Evolutionary conservation across 805 yeast genomes (phyloP).

Genomic region (Kluyveromyces lactis): DNA sequence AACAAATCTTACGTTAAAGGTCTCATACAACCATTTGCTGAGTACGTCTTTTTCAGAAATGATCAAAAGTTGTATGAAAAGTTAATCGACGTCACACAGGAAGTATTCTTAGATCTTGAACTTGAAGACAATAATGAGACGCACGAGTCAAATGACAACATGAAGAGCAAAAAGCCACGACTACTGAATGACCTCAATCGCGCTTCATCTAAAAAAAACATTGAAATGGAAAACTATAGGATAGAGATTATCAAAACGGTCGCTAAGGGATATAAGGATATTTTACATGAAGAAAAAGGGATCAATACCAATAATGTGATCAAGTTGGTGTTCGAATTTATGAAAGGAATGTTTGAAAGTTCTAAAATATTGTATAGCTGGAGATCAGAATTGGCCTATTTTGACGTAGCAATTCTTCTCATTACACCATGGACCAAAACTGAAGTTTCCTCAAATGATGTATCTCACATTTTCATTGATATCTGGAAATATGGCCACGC

Average conservation of each 20-base stretch:
- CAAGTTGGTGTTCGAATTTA: slow-evolving; percentile 24
- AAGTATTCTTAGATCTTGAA: slow-evolving; percentile 32
- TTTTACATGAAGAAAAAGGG: slow-evolving; percentile 18
- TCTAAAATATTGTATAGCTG: slow-evolving; percentile 38
- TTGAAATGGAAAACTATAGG: slow-evolving; percentile 42
- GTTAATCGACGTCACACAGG: slow-evolving; percentile 29
- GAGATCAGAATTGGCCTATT: slow-evolving; percentile 46
- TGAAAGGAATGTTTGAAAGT: slow-evolving; percentile 23
- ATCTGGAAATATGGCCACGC: slow-evolving; percentile 21
- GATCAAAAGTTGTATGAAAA: slow-evolving; percentile 26
- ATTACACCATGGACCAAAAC: slow-evolving; percentile 3
- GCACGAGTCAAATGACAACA: slow-evolving; percentile 16
- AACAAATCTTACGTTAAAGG: slow-evolving; percentile 56
- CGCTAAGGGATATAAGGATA: slow-evolving; percentile 21
- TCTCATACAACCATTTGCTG: slow-evolving; percentile 46
- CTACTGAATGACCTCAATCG: slow-evolving; percentile 26
- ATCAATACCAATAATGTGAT: slow-evolving; percentile 14
- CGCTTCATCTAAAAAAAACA: slow-evolving; percentile 34
- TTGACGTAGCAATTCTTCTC: slow-evolving; percentile 32
- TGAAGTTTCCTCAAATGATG: slow-evolving; percentile 5
- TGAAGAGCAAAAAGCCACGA: slow-evolving; percentile 18
- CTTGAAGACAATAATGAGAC: slow-evolving; percentile 32
- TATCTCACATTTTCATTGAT: slow-evolving; percentile 7
- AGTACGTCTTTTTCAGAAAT: slow-evolving; percentile 36
- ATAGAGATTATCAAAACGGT: slow-evolving; percentile 32